phyloP scores from a whole-genome alignment of 805 yeast species.

The Barnettozyma sp. region DNA sequence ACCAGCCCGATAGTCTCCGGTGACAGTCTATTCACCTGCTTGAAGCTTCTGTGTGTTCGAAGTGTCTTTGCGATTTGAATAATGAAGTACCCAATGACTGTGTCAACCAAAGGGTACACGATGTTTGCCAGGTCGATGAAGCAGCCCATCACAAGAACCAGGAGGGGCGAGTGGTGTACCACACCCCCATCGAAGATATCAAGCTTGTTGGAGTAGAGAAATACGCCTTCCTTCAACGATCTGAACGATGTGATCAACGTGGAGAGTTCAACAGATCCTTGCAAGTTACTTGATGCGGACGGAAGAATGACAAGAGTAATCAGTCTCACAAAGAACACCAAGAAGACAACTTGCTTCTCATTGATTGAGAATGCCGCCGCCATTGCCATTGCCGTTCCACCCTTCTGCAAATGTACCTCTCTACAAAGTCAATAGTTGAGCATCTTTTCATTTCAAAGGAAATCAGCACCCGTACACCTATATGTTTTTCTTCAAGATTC shows the following conservation, averaged over 20 bases:
- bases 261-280: slow-evolving; percentile 48
- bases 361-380: neutral
- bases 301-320: slow-evolving; percentile 16
- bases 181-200: slow-evolving; percentile 80
- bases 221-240: slow-evolving; percentile 60
- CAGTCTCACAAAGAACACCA: slow-evolving; percentile 16
- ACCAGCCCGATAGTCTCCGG: slow-evolving; percentile 50
- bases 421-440: too few species aligned
- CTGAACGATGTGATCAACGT: slow-evolving; percentile 71
- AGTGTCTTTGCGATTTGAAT: slow-evolving; percentile 38
- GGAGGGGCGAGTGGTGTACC: slow-evolving; percentile 76
- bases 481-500: too few species aligned
- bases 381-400: neutral
- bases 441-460: too few species aligned
- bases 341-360: slow-evolving; percentile 11
- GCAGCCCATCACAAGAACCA: slow-evolving; percentile 44
- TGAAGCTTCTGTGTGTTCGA: slow-evolving; percentile 6
- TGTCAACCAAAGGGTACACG: slow-evolving; percentile 55
- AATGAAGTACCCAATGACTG: slow-evolving; percentile 47
- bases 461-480: too few species aligned
- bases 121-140: slow-evolving; percentile 24
- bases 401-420: neutral
- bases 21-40: slow-evolving; percentile 10
- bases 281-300: slow-evolving; percentile 14
- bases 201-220: slow-evolving; percentile 46